phyloP scores from a whole-genome alignment of 2,329 filamentous ascomycete genomes.

The Graphiopsis chlorocephala region DNA sequence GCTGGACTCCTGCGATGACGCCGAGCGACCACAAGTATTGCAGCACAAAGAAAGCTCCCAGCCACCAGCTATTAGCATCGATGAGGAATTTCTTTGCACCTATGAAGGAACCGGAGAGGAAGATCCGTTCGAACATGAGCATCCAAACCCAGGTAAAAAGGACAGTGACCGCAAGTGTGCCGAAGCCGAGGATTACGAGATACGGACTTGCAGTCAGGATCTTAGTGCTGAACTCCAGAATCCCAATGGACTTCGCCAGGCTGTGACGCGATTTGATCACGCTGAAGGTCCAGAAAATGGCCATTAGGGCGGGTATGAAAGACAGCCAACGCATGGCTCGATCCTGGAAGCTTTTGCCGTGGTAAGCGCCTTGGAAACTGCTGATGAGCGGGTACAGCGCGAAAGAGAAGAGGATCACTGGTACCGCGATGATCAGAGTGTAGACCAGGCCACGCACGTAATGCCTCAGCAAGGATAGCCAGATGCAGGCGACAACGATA shows the following conservation, averaged over 20 bases:
- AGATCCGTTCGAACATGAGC: slow-evolving; percentile 92
- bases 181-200: slow-evolving; percentile 79
- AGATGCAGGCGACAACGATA: slow-evolving; percentile 80
- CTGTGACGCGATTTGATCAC: slow-evolving; percentile 77
- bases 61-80: slow-evolving; percentile 86
- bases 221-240: slow-evolving; percentile 86
- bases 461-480: slow-evolving; percentile 83
- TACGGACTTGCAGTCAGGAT: slow-evolving; percentile 83
- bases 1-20: slow-evolving; percentile 82
- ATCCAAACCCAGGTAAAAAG: slow-evolving; percentile 96
- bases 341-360: slow-evolving; percentile 81
- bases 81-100: slow-evolving; percentile 70
- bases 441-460: slow-evolving; percentile 84
- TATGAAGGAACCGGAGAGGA: slow-evolving; percentile 79
- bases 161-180: slow-evolving; percentile 70
- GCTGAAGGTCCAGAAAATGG: slow-evolving; percentile 78
- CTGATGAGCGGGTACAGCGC: slow-evolving; percentile 87
- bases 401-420: slow-evolving; percentile 82
- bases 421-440: slow-evolving; percentile 77
- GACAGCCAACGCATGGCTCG: slow-evolving; percentile 84
- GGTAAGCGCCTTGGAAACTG: slow-evolving; percentile 75
- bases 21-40: slow-evolving; percentile 95
- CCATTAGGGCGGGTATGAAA: slow-evolving; percentile 69
- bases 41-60: slow-evolving; percentile 86
- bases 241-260: slow-evolving; percentile 77